Evolutionary conservation across 1,284 basidiomycete species (phyloP).

Genomic region (Ustilago lituana): DNA sequence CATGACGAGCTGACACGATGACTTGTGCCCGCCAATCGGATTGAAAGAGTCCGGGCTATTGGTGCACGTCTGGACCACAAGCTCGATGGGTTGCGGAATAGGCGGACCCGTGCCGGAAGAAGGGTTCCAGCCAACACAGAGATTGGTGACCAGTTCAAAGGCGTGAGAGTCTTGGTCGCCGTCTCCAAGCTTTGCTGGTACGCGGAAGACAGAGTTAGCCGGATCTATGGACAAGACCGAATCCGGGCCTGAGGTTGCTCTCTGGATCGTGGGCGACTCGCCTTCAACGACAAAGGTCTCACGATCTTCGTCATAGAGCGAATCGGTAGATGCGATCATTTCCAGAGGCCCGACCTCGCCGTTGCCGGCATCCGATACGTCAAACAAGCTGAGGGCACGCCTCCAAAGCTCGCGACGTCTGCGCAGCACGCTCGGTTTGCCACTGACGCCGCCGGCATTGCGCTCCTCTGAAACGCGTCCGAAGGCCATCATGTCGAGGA

Average conservation of each 20-base stretch:
- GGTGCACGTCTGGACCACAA: slow-evolving; percentile 44
- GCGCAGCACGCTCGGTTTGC: slow-evolving; percentile 17
- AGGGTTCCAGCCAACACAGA: slow-evolving; percentile 48
- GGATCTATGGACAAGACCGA: slow-evolving; percentile 7
- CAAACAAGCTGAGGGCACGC: slow-evolving; percentile 40
- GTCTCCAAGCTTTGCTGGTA: slow-evolving; percentile 24
- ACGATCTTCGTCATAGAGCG: slow-evolving; percentile 18
- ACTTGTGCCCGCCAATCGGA: slow-evolving; percentile 15
- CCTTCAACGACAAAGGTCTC: slow-evolving; percentile 23
- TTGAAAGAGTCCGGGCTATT: slow-evolving; percentile 25
- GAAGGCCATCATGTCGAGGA: slow-evolving; percentile 51
- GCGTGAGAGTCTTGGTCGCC: slow-evolving; percentile 21
- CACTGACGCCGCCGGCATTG: slow-evolving; percentile 16
- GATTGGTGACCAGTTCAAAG: slow-evolving; percentile 60
- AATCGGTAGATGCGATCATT: slow-evolving; percentile 5
- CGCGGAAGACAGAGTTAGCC: slow-evolving; percentile 15
- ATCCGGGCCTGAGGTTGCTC: slow-evolving; percentile 5
- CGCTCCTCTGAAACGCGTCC: slow-evolving; percentile 38
- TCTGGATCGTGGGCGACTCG: slow-evolving; percentile 15
- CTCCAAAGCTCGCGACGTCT: slow-evolving; percentile 55
- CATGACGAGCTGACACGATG: slow-evolving; percentile 36
- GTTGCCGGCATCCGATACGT: slow-evolving; percentile 33
- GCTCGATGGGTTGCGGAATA: slow-evolving; percentile 40
- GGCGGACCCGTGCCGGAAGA: slow-evolving; percentile 33
- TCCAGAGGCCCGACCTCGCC: slow-evolving; percentile 26